Evolutionary conservation across 2,329 filamentous ascomycete genomes (phyloP), one percentile per base, ranked within the genome.

Genomic region (Annulohypoxylon truncatum): DNA sequence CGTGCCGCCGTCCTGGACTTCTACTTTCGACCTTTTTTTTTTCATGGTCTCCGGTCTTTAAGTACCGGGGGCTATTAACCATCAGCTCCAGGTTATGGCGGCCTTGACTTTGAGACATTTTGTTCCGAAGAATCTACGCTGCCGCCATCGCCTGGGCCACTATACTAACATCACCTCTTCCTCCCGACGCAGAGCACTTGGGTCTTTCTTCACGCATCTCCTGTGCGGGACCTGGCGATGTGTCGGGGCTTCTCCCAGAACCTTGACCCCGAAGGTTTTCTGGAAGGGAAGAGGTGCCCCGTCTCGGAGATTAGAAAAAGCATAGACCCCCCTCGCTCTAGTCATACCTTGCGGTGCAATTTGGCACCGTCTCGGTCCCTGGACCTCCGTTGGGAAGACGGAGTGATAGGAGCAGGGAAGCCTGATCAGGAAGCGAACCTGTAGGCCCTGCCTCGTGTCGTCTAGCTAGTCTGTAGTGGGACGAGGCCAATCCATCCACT

Each of bases 351-450:
- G n/a, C n/a, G n/a, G n/a, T n/a, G n/a, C n/a, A n/a, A n/a, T n/a
- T n/a, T n/a, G n/a, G n/a, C n/a, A n/a, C n/a, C n/a, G n/a, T n/a
- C n/a, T n/a, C 8, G 52, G 65, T 67, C 65, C 56, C 65, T 67
- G 65, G 65, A 67, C 61, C 61, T 67, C 57, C 46, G 56, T 38
- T 18, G 56, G 51, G 57, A 18, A 60, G 46, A 20, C 61, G 57
- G 48, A 61, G 61, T 38, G 61, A 65, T 65, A 67, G 46, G 44
- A 61, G 66, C 66, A 60, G 66, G 33, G 66, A 68, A 68, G 66
- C 38, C n/a, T 62, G 29, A 28, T 22, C 28, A 31, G 18, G 51
- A 64, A 42, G 18, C 18, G 8, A 2, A 15, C 38, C n/a, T 42
- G 38, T 42, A 42, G 31, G 38, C 61, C 55, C 12, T 54, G 31